Evolutionary conservation across 345 rosid genomes (phyloP), one percentile per base, ranked within the genome.

Genomic region (Hirschfeldia incana): DNA sequence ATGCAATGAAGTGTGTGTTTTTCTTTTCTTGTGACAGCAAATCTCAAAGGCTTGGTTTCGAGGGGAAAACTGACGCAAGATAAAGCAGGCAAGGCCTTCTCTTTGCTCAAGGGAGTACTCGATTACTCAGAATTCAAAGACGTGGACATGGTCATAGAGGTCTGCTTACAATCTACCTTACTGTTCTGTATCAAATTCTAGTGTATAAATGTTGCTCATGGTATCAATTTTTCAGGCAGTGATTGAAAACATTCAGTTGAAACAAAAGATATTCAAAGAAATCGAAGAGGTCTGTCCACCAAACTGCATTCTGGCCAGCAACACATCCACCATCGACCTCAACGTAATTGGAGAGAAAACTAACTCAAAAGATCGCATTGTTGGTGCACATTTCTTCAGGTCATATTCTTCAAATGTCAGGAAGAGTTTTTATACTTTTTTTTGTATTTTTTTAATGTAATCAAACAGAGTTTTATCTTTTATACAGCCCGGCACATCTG

Each of bases 341-440:
- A 85, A 91, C 59, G 33, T 87, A 62, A 76, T 93, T 72, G 99
- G 97, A 30, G 92, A 90, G 76, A 93, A 89, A 83, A 90, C 87
- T 60, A 86, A 82, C 72, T 87, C 97, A 16, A 85, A 90, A 76
- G 94, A 87, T 81, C 97, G 97, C 62, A 89, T 95, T 58, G 81
- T 95, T 76, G 99, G 99, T 6, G 99, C 98, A 33, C 98, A 91
- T 75, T 95, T 95, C 89, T 95, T 95, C 91, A 95, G 99, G 99
- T 51, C 57, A 51, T 51, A 21, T 51, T 65, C 32, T 70, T 67
- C 27, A 79, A 37, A 13, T 44, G 51, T 44, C 51, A 37, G 1
- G 1, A 21, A 32, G 0, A 33, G 13, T 17, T 26, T 73, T 12
- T 6, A 57, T 65, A 2, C 32, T 29, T 29, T 5, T 36, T 8